Base-by-base conservation (phyloP, 2,329 filamentous ascomycete species). In the Aureobasidium leucospermi region DNA sequence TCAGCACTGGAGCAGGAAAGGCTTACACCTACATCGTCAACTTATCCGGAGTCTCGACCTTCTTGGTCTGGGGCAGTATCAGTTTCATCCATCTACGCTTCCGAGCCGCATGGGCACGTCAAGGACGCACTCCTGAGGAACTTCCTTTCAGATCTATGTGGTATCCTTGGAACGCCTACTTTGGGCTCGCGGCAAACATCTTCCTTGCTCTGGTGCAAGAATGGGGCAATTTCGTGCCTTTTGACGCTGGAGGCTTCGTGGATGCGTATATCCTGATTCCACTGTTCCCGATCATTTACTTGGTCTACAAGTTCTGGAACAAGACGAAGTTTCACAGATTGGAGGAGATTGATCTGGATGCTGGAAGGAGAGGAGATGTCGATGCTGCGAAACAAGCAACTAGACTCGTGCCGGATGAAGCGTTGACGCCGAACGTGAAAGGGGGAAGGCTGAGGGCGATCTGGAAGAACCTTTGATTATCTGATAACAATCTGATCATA, bases 71-170 rank as follows among this genome's bases (percentile, higher is more conserved):
- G 87, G 86, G 78, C 2, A 79, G 79, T 39, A 90, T 90, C 65
- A 85, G 80, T 29, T 81, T 88, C 65, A 87, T 83, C 3, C 87
- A 90, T 66, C 85, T 90, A 62, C 84, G 86, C 28, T 89, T 90
- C 71, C 84, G 87, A 36, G 70, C 78, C 9, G 86, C 85, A 0
- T 86, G 84, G 84, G 67, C 71, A 9, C 73, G 70, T 0, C 85
- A 88, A 67, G 83, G 84, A 1, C 78, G 85, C 60, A 74, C 70
- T 32, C 69, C 79, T 28, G 74, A 76, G 15, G 73, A 74, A 1
- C 71, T 84, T 0, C 81, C 81, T 0, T 83, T 76, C 66, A 70
- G 69, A 45, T 76, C 78, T 1, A 69, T 74, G 8, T 74, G 76
- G 52, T 81, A 82, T 62, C 79, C 80, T 0, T 83, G 75, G 62